Percentiles rank a stretch among this genome's conserved stretches.
phyloP scores from a whole-genome alignment of 2,329 filamentous ascomycete species.

The Pseudogymnoascus destructans region DNA sequence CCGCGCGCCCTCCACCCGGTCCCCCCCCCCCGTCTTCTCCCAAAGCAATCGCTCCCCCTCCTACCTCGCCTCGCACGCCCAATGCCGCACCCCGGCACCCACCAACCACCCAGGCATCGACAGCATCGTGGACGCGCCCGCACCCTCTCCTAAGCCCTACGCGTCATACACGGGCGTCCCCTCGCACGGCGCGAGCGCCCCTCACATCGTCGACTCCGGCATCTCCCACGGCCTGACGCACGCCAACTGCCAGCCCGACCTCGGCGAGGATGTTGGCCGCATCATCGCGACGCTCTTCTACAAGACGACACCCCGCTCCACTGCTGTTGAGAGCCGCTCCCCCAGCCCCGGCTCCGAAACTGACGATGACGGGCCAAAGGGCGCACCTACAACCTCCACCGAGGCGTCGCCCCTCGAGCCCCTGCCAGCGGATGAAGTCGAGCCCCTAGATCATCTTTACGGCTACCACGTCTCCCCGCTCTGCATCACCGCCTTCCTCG shows the following conservation, averaged over 20 bases:
- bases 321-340: constrained; percentile 13
- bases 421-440: constrained; percentile 38
- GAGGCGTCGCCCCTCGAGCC: constrained; percentile 48
- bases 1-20: constrained; percentile 10
- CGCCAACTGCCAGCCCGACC: constrained; percentile 44
- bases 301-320: constrained; percentile 33
- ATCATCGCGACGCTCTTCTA: constrained; percentile 54
- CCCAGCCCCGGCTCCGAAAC: constrained; percentile 24
- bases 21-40: constrained; percentile 21
- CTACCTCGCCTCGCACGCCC: constrained; percentile 49
- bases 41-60: constrained; percentile 44
- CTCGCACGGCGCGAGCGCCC: constrained; percentile 40
- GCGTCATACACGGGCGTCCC: constrained; percentile 47
- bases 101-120: constrained; percentile 50
- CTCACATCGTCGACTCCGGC: constrained; percentile 48
- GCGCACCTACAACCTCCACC: constrained; percentile 45
- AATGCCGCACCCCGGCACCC: constrained; percentile 40
- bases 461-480: constrained; percentile 52
- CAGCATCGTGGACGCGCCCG: constrained; percentile 44
- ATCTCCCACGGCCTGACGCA: constrained; percentile 50
- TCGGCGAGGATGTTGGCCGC: constrained; percentile 36
- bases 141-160: constrained; percentile 29
- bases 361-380: constrained; percentile 24
- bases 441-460: constrained; percentile 52
- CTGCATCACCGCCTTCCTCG: constrained; percentile 52